A percentile compares a stretch with the other conserved stretches of the same genome.
phyloP scores from a whole-genome alignment of 2,329 filamentous ascomycete genomes.

The Ophiocordyceps polyrhachis-furcata region DNA sequence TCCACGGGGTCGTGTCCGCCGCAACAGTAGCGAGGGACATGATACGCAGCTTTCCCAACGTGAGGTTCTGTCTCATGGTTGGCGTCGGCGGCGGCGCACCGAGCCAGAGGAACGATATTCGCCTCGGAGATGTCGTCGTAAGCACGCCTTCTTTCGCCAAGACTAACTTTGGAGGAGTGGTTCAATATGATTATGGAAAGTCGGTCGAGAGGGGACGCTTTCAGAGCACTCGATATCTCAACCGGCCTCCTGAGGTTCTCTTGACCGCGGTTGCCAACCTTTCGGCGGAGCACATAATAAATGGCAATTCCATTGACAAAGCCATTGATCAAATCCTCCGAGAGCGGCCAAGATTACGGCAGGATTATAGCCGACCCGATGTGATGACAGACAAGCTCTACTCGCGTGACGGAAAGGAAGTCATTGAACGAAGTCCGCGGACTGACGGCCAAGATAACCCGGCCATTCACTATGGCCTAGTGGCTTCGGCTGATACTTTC shows the following conservation, averaged over 20 bases:
- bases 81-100: constrained; percentile 12
- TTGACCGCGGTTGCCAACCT: background rate
- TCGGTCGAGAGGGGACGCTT: constrained; percentile 3
- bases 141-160: background rate
- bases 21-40: constrained; percentile 10
- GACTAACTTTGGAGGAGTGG: constrained; percentile 2
- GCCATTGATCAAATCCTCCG: background rate
- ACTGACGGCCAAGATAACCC: constrained; percentile 1
- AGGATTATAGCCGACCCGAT: background rate
- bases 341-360: background rate
- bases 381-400: background rate
- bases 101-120: constrained; percentile 12
- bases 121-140: constrained; percentile 9
- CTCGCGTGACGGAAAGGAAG: background rate
- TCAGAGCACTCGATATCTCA: constrained; percentile 1
- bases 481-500: background rate
- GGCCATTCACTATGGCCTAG: constrained; percentile 6
- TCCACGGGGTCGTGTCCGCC: constrained; percentile 2
- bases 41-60: constrained; percentile 10
- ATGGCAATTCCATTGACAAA: background rate
- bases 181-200: constrained; percentile 10
- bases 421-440: background rate
- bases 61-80: constrained; percentile 7
- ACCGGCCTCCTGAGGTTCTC: constrained; percentile 4
- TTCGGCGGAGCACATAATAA: background rate